These are phyloP conservation scores for Yarrowia keelungensis DNA, from an alignment of 805 yeast genomes.

Conservation along the genomic window DNA sequence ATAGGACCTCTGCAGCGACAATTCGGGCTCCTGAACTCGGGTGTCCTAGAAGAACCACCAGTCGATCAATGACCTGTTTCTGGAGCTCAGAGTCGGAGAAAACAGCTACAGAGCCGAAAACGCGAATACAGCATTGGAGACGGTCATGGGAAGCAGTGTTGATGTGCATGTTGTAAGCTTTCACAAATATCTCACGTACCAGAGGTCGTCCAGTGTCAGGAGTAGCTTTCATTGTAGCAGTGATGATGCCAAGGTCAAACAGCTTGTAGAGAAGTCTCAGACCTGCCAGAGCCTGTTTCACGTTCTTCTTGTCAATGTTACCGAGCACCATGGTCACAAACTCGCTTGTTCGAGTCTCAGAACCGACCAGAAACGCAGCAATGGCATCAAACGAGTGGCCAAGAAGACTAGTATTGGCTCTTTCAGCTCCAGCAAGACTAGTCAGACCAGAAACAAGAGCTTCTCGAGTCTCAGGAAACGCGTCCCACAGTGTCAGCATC, in stretches of 20 bases:
- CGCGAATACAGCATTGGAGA: conserved; percentile 24
- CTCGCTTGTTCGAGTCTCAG: conserved; percentile 5
- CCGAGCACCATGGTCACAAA: conserved; percentile 4
- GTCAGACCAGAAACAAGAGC: conserved; percentile 21
- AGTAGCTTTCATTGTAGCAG: conserved; percentile 66
- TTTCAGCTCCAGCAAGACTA: conserved; percentile 24
- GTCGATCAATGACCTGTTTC: conserved; percentile 15
- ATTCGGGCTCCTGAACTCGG: conserved; percentile 7
- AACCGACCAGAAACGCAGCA: conserved; percentile 2
- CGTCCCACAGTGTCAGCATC: conserved; percentile 11
- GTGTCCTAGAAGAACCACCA: conserved; percentile 5
- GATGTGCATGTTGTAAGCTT: conserved; percentile 62
- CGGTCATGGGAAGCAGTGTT: conserved; percentile 49
- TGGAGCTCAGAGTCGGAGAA: neutral
- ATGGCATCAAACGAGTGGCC: conserved; percentile 20
- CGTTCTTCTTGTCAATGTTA: neutral
- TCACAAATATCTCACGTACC: conserved; percentile 51
- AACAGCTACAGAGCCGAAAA: conserved; percentile 14
- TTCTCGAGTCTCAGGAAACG: neutral
- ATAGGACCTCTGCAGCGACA: conserved; percentile 3
- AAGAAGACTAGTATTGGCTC: conserved; percentile 14
- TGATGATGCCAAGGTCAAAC: conserved; percentile 41
- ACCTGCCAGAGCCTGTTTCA: conserved; percentile 12
- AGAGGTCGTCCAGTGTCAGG: conserved; percentile 56
- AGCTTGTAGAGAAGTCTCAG: conserved; percentile 9